These are phyloP conservation scores for Phoenix roebelenii DNA, from an alignment of 176 grass and related monocot genomes.

Conservation along the genomic window DNA sequence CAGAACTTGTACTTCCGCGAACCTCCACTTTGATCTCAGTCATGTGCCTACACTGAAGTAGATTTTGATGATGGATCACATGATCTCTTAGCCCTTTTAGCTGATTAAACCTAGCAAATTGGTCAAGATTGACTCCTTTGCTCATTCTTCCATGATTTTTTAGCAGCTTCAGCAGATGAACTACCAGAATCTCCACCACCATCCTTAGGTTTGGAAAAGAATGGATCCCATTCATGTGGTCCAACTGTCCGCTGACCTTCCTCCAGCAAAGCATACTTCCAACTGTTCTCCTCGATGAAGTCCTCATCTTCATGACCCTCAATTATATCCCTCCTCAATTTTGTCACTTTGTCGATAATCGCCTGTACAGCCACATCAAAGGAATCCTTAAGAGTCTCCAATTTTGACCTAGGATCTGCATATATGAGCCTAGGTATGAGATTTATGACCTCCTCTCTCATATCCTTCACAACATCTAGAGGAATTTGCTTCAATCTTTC, in stretches of 20 bases:
- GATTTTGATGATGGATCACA: conserved; percentile 1
- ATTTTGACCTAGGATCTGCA: conserved; percentile 51
- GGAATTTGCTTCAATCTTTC: conserved; percentile 45
- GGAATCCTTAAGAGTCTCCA: conserved; percentile 54
- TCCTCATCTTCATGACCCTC: not conserved
- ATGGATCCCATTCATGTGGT: conserved; percentile 12
- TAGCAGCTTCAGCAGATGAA: conserved; percentile 12
- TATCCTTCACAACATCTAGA: conserved; percentile 25
- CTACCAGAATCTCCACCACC: not conserved
- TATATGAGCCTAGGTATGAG: conserved; percentile 58
- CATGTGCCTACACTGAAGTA: conserved; percentile 16
- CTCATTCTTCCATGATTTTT: conserved; percentile 12
- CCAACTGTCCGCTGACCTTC: conserved; percentile 1
- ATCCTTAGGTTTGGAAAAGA: conserved; percentile 9
- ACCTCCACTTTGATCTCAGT: conserved; percentile 8
- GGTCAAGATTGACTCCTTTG: conserved; percentile 2
- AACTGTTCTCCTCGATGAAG: conserved; percentile 8
- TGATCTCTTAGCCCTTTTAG: not conserved
- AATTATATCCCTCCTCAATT: conserved; percentile 22
- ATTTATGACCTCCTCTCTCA: conserved; percentile 57
- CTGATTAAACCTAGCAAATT: not conserved
- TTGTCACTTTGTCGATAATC: conserved; percentile 41
- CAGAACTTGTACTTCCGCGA: conserved; percentile 2
- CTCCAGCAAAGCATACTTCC: conserved; percentile 12
- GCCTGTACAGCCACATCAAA: conserved; percentile 48